Evolutionary conservation across 1,139 yeast species (phyloP).

Genomic region (Yamadazyma membranifaciens): DNA sequence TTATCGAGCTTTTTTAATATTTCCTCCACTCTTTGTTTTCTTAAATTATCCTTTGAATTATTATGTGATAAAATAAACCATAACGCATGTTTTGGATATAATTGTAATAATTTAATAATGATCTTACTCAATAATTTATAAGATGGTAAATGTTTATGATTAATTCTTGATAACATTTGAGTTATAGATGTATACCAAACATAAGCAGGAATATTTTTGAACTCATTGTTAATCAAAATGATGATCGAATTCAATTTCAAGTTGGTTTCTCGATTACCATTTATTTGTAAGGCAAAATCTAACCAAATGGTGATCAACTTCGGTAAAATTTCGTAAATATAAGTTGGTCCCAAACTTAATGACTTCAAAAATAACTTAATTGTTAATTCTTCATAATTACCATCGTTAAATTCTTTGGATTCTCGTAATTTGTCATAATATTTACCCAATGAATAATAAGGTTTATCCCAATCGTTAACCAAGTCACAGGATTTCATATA

Average conservation of each 20-base stretch:
- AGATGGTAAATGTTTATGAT: slow-evolving; percentile 61
- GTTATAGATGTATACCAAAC: slow-evolving; percentile 87
- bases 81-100: slow-evolving; percentile 78
- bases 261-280: slow-evolving; percentile 29
- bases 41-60: slow-evolving; percentile 59
- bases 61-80: slow-evolving; percentile 83
- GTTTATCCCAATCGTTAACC: slow-evolving; percentile 72
- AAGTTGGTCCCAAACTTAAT: slow-evolving; percentile 64
- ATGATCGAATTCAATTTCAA: slow-evolving; percentile 48
- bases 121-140: slow-evolving; percentile 56
- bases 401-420: slow-evolving; percentile 49
- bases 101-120: slow-evolving; percentile 52
- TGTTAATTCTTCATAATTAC: slow-evolving; percentile 66
- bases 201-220: slow-evolving; percentile 51
- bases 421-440: slow-evolving; percentile 79
- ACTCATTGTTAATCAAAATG: slow-evolving; percentile 49
- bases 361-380: slow-evolving; percentile 67
- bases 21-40: slow-evolving; percentile 51
- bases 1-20: slow-evolving; percentile 20
- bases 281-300: slow-evolving; percentile 59
- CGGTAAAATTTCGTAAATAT: slow-evolving; percentile 83
- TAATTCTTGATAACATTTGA: slow-evolving; percentile 77
- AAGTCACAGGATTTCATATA: slow-evolving; percentile 59
- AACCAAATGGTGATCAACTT: slow-evolving; percentile 90
- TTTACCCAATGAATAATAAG: slow-evolving; percentile 76